Percentiles rank a stretch among this genome's conserved stretches.
phyloP scores from a whole-genome alignment of 1,284 basidiomycete species.

The Melampsora larici-populina region DNA sequence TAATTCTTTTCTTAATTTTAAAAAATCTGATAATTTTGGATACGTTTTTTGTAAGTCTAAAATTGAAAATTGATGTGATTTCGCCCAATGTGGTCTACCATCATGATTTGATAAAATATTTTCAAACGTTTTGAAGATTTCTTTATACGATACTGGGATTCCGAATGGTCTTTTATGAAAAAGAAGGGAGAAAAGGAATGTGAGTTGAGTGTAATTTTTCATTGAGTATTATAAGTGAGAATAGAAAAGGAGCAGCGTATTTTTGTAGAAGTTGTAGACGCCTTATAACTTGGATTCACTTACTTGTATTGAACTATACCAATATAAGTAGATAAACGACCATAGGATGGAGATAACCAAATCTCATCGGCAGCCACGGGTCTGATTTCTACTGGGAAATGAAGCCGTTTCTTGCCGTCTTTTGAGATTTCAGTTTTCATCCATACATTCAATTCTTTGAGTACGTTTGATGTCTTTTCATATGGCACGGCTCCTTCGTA shows the following conservation, averaged over 20 bases:
- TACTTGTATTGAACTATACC: conserved; percentile 94
- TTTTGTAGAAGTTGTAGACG: too few relatives aligned
- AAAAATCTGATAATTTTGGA: conserved; percentile 78
- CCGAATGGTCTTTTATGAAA: conserved; percentile 73
- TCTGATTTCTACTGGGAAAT: conserved; percentile 91
- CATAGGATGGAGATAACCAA: conserved; percentile 83
- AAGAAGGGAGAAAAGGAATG: not conserved
- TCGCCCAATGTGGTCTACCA: conserved; percentile 96
- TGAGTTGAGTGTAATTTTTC: not conserved
- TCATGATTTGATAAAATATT: conserved; percentile 67
- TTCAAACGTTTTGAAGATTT: conserved; percentile 77
- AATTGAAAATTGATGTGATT: conserved; percentile 75
- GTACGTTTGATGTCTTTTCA: conserved; percentile 60
- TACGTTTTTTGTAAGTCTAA: conserved; percentile 68
- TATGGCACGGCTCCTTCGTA: conserved; percentile 90
- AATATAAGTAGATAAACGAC: conserved; percentile 81
- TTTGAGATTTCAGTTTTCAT: conserved; percentile 66
- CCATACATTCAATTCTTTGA: conserved; percentile 73
- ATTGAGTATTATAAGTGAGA: too few relatives aligned
- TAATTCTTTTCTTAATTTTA: conserved; percentile 65
- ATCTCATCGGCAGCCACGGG: conserved; percentile 86
- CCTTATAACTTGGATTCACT: conserved; percentile 53
- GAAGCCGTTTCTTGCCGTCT: conserved; percentile 71
- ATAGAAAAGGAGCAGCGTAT: too few relatives aligned
- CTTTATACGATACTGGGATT: conserved; percentile 77